Evolutionary conservation across 371 early-diverging fungal genomes (phyloP), one percentile per base, ranked within the genome.

Genomic region (Lichtheimia ramosa): DNA sequence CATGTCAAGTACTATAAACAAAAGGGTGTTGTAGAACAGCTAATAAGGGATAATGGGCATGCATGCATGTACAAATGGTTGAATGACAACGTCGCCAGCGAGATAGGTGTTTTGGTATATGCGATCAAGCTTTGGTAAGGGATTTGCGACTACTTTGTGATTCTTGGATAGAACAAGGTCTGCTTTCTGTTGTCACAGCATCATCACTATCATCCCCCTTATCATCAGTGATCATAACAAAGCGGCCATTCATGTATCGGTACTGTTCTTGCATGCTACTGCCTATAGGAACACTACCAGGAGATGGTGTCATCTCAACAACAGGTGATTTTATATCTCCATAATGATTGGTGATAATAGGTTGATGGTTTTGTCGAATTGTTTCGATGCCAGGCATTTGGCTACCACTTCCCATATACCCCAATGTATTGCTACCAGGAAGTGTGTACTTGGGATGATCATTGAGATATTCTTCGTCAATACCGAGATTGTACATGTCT

Each of bases 141-240:
- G 64, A 59, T 43, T 59, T 64, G 10, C 60, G 59, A 40, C 64
- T 64, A 28, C 59, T 64, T 25, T 64, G 58, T 5, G 64, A 64
- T 24, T 55, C 59, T 40, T 48, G 64, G 27, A 58, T 63, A 41
- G 63, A 63, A 51, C 52, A 63, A 53, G 58, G 39, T 40, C 58
- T 58, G 63, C 63, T 63, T 18, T 63, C 58, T 27, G 40, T n/a
- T 14, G 51, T 56, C n/a, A 27, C 48, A 41, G 49, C 62, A 18
- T 58, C 57, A 18, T 55, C 61, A 8, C n/a, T 16, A 39, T 58
- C 58, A 46, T 56, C 51, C 34, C 54, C 59, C 13, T 59, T 58
- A 18, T 59, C 57, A 28, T 64, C 64, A 15, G 64, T 59, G 20
- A 64, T 51, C 55, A 64, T 55, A 40, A 59, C 59, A 51, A 64